Conservation (phyloP, 352 stramenopile genomes). For the Peronospora farinosa region DNA sequence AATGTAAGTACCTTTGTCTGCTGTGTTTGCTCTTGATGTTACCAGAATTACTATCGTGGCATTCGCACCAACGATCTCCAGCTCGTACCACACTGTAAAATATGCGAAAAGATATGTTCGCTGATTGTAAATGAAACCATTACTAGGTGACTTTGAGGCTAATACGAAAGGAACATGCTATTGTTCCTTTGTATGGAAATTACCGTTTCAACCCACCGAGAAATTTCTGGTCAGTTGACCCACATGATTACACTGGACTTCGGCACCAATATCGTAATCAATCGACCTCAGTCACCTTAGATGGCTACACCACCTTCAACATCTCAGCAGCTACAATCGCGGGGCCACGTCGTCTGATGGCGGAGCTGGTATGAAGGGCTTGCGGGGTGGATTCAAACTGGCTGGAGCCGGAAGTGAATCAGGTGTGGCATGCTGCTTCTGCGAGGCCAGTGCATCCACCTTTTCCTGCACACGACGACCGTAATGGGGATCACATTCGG, state of each 20-base stretch:
- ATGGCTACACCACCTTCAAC: slow-evolving; percentile 17
- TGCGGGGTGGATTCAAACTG: slow-evolving; percentile 55
- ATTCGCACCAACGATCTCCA: background rate
- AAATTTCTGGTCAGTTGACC: too few species aligned
- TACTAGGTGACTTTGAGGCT: slow-evolving; percentile 49
- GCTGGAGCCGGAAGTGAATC: slow-evolving; percentile 24
- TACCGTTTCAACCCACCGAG: too few species aligned
- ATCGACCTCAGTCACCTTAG: background rate
- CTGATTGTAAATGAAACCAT: too few species aligned
- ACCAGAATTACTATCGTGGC: too few species aligned
- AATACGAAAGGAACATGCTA: too few species aligned
- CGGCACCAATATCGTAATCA: too few species aligned
- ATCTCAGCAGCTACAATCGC: slow-evolving; percentile 33
- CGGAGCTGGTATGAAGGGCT: slow-evolving; percentile 43
- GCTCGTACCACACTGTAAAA: slow-evolving; percentile 79
- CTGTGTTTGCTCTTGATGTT: slow-evolving; percentile 7
- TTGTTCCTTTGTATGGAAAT: too few species aligned
- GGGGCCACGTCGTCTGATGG: slow-evolving; percentile 46
- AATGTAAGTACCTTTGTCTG: slow-evolving; percentile 9
- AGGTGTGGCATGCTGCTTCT: slow-evolving; percentile 14
- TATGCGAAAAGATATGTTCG: slow-evolving; percentile 18
- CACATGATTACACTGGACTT: too few species aligned
- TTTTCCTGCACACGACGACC: slow-evolving; percentile 74
- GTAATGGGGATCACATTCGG: slow-evolving; percentile 81
- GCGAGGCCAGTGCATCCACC: slow-evolving; percentile 34